phyloP scores from a whole-genome alignment of 2,329 filamentous ascomycete genomes.

The Pseudogymnoascus sp. region DNA sequence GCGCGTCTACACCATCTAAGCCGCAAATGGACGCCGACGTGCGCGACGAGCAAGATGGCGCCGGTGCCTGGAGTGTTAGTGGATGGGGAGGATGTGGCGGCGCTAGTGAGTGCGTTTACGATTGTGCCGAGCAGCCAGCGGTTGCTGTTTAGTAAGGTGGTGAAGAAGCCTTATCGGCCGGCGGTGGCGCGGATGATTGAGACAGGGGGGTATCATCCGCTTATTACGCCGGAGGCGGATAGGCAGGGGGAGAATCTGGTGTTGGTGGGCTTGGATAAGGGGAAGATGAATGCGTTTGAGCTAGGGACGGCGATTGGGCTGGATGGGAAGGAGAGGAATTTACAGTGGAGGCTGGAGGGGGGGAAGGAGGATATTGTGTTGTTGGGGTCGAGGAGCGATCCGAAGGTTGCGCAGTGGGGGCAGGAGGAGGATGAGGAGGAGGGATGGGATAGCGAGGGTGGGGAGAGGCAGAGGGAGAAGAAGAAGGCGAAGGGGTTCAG shows the following conservation, averaged over 20 bases:
- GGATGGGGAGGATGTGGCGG: conserved; percentile 39
- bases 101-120: conserved; percentile 42
- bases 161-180: conserved; percentile 30
- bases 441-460: not conserved
- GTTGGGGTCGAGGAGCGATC: conserved; percentile 11
- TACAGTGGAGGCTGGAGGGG: conserved; percentile 26
- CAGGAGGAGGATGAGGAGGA: conserved; percentile 6
- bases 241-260: conserved; percentile 23
- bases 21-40: conserved; percentile 34
- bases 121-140: conserved; percentile 38
- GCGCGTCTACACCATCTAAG: conserved; percentile 43
- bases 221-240: conserved; percentile 12
- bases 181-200: conserved; percentile 28
- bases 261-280: conserved; percentile 22
- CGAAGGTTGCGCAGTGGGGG: not conserved
- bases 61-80: conserved; percentile 36
- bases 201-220: conserved; percentile 26
- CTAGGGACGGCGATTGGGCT: conserved; percentile 19
- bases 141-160: conserved; percentile 20
- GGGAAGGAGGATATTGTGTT: conserved; percentile 9
- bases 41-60: conserved; percentile 25
- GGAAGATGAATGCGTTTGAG: conserved; percentile 15
- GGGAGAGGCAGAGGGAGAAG: conserved; percentile 3
- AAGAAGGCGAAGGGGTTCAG: not conserved
- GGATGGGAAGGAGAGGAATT: conserved; percentile 26